Evolutionary conservation across 192 early-diverging fungal species (phyloP).

Genomic region (Rhizophlyctis rosea): DNA sequence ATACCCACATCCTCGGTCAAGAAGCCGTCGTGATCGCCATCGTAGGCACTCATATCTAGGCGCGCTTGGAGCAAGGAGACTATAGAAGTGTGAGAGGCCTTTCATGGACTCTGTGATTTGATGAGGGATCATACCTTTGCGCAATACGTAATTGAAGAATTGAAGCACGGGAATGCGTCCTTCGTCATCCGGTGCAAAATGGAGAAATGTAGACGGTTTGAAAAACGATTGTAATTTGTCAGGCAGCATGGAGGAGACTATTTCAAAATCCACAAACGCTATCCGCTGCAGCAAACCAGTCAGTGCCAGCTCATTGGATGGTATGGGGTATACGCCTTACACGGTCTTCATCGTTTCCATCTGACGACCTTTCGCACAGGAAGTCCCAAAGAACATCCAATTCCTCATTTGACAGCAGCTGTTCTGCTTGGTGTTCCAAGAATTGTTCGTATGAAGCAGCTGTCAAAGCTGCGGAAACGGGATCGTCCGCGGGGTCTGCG

Average conservation of each 20-base stretch:
- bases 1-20: slow-evolving; percentile 38
- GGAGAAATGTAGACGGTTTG: slow-evolving; percentile 34
- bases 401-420: slow-evolving; percentile 34
- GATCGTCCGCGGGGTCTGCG: background rate
- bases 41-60: slow-evolving; percentile 41
- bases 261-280: slow-evolving; percentile 22
- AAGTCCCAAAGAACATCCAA: slow-evolving; percentile 42
- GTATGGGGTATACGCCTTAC: slow-evolving; percentile 5
- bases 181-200: slow-evolving; percentile 31
- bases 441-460: slow-evolving; percentile 10
- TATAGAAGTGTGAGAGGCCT: background rate
- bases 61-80: slow-evolving; percentile 48
- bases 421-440: slow-evolving; percentile 1
- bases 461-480: background rate
- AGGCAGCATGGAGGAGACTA: slow-evolving; percentile 17
- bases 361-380: slow-evolving; percentile 22
- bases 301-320: background rate
- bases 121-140: slow-evolving; percentile 35
- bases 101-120: background rate
- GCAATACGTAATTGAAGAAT: slow-evolving; percentile 45
- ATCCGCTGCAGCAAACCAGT: slow-evolving; percentile 18
- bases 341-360: slow-evolving; percentile 17
- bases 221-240: slow-evolving; percentile 37
- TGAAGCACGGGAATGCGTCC: slow-evolving; percentile 31
- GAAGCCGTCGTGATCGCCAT: slow-evolving; percentile 43